phyloP scores from a whole-genome alignment of 768 basidiomycete species.

The Mycena crocata region DNA sequence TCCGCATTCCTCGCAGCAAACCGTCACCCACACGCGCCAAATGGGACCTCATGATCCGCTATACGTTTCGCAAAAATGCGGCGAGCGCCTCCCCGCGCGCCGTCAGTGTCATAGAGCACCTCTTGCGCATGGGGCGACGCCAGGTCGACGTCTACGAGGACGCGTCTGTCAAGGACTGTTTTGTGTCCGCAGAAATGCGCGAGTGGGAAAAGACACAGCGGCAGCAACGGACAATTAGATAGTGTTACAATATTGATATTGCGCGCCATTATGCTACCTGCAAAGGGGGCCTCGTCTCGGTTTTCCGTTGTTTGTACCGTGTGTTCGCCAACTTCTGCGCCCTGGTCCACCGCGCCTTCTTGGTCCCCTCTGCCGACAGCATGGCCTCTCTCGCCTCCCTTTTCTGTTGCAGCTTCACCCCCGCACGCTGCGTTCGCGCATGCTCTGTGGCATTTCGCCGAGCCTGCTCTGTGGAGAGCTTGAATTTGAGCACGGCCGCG shows the following conservation, averaged over 20 bases:
- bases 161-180: slow-evolving; percentile 76
- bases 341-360: slow-evolving; percentile 33
- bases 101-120: slow-evolving; percentile 77
- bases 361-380: not conserved
- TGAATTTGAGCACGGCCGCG: slow-evolving; percentile 45
- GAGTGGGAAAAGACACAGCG: slow-evolving; percentile 64
- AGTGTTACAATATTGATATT: not conserved
- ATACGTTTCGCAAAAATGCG: slow-evolving; percentile 76
- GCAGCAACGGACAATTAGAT: slow-evolving; percentile 7
- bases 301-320: slow-evolving; percentile 25
- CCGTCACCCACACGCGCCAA: slow-evolving; percentile 68
- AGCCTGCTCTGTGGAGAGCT: slow-evolving; percentile 25
- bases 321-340: slow-evolving; percentile 27
- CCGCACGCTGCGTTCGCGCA: slow-evolving; percentile 7
- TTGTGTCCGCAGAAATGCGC: slow-evolving; percentile 77
- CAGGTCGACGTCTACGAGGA: slow-evolving; percentile 81
- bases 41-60: slow-evolving; percentile 76
- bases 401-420: slow-evolving; percentile 17
- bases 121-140: slow-evolving; percentile 74
- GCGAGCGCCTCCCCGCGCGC: slow-evolving; percentile 71
- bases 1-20: slow-evolving; percentile 80
- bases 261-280: slow-evolving; percentile 25
- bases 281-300: slow-evolving; percentile 2
- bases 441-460: slow-evolving; percentile 11
- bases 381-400: not conserved